Evolutionary conservation across 345 rosid species (phyloP).

Genomic region (Brassica carinata): DNA sequence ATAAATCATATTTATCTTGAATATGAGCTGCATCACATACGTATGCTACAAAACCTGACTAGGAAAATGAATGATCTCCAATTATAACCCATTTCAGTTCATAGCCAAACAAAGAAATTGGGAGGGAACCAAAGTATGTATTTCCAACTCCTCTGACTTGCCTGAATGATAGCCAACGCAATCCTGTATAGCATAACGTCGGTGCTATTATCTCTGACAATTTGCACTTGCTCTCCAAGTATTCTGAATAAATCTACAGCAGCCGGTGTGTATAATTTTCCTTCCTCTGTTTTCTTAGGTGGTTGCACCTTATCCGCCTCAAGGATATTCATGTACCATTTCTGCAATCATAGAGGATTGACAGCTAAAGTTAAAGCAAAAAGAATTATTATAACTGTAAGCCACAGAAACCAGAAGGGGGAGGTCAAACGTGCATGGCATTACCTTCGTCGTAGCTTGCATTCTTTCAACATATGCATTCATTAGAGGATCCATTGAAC

Average conservation of each 20-base stretch:
- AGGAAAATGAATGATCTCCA: background rate
- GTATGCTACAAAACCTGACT: background rate
- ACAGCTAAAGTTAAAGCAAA: conserved; percentile 13
- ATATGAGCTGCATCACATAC: background rate
- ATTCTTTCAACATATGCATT: conserved; percentile 96
- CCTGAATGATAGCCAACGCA: conserved; percentile 95
- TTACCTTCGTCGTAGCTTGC: conserved; percentile 97
- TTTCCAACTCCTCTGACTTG: conserved; percentile 41
- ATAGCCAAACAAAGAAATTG: conserved; percentile 14
- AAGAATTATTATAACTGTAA: background rate
- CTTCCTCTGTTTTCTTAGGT: conserved; percentile 98
- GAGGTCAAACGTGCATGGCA: conserved; percentile 17
- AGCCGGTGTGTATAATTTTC: conserved; percentile 98
- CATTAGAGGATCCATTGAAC: conserved; percentile 99
- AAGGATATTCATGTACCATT: conserved; percentile 96
- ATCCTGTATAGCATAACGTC: conserved; percentile 97
- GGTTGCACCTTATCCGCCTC: conserved; percentile 97
- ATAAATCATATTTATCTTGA: background rate
- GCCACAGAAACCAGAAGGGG: conserved; percentile 6
- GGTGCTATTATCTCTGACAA: conserved; percentile 95
- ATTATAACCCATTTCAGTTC: conserved; percentile 20
- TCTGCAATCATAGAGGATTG: conserved; percentile 51
- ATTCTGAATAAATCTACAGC: conserved; percentile 99
- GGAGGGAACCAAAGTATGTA: background rate
- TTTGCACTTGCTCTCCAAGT: conserved; percentile 98